Conservation (phyloP, 2,329 filamentous ascomycete species). For the Botrytis aclada region DNA sequence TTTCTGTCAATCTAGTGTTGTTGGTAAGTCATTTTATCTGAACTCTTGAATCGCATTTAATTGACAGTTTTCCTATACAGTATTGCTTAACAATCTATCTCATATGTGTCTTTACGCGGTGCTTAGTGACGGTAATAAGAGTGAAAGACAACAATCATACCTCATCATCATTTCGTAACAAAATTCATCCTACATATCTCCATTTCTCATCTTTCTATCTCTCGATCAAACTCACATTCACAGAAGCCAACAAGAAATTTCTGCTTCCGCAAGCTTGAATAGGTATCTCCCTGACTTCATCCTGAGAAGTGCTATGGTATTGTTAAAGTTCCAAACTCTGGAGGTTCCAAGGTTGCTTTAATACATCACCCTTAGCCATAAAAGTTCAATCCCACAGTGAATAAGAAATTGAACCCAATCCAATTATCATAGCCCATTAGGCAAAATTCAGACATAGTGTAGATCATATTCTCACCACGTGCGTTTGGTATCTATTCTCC, state of each 20-base stretch:
- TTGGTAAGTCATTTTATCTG: too few species aligned
- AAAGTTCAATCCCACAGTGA: not conserved
- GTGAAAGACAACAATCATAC: not conserved
- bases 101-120: not conserved
- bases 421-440: too few species aligned
- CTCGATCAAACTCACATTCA: fast-evolving
- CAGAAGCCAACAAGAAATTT: fast-evolving
- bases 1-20: too few species aligned
- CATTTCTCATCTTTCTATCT: not conserved
- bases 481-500: too few species aligned
- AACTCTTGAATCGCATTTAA: too few species aligned
- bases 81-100: not conserved
- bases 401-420: too few species aligned
- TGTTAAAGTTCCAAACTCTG: not conserved
- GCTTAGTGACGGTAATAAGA: not conserved
- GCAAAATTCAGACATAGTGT: too few species aligned
- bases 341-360: not conserved
- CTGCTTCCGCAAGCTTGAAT: not conserved
- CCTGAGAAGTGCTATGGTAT: too few species aligned
- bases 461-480: too few species aligned
- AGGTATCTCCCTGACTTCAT: too few species aligned
- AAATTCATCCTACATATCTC: not conserved
- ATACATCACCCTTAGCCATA: not conserved
- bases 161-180: not conserved
- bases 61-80: not conserved